Conservation (phyloP, 768 basidiomycete genomes). For the Psilocybe cyanescens region DNA sequence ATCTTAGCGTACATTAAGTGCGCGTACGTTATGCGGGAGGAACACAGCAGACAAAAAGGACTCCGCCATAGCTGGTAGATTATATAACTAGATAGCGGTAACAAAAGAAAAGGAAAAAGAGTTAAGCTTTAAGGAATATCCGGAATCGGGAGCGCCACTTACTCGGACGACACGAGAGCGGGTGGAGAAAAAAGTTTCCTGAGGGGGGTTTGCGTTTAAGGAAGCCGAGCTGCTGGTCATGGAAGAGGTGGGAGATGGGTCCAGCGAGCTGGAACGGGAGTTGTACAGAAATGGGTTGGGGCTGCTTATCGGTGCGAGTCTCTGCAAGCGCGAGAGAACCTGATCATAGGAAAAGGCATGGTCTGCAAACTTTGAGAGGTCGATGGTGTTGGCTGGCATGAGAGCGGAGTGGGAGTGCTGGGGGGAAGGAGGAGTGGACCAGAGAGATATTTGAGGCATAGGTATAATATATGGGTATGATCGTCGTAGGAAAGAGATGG, state of each 20-base stretch:
- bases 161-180: slow-evolving; percentile 61
- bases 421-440: slow-evolving; percentile 11
- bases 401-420: slow-evolving; percentile 10
- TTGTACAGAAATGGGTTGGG: too few relatives aligned
- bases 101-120: not conserved
- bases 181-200: slow-evolving; percentile 46
- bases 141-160: slow-evolving; percentile 27
- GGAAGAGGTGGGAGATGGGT: slow-evolving; percentile 38
- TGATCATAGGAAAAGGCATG: slow-evolving; percentile 16
- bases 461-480: slow-evolving; percentile 11
- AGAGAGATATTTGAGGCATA: slow-evolving; percentile 20
- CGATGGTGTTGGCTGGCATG: slow-evolving; percentile 22
- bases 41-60: slow-evolving; percentile 42
- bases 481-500: not conserved
- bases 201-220: slow-evolving; percentile 16
- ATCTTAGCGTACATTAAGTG: slow-evolving; percentile 16
- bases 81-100: slow-evolving; percentile 35
- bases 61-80: slow-evolving; percentile 41
- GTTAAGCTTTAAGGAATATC: not conserved
- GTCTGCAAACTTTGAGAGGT: slow-evolving; percentile 17
- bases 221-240: slow-evolving; percentile 32
- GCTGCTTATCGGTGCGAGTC: slow-evolving; percentile 17
- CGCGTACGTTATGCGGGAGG: slow-evolving; percentile 38
- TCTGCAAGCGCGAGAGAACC: slow-evolving; percentile 19
- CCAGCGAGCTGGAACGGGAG: slow-evolving; percentile 5